A percentile compares a stretch with the other conserved stretches of the same genome.
phyloP scores from a whole-genome alignment of 2,329 filamentous ascomycete genomes.

The Pseudogymnoascus pannorum region DNA sequence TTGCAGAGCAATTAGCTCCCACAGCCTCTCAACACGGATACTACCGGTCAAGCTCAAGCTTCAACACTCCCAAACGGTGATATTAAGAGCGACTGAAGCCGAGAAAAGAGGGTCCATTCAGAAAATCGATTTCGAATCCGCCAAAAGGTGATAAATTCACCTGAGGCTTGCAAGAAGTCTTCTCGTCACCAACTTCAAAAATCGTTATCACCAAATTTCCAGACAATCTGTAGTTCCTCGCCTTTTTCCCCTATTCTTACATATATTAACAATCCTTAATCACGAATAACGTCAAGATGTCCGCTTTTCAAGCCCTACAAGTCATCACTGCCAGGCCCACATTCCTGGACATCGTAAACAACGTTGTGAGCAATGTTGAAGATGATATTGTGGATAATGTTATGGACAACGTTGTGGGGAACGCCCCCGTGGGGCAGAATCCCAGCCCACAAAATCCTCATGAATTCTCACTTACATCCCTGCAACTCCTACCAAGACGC shows the following conservation, averaged over 20 bases:
- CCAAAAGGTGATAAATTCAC: neutral
- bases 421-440: too few species aligned
- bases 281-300: neutral
- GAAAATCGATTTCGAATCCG: neutral
- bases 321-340: neutral
- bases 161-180: neutral
- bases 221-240: neutral
- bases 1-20: neutral
- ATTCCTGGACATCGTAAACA: neutral
- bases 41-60: neutral
- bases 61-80: neutral
- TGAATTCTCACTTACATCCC: neutral
- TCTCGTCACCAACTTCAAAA: neutral
- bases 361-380: too few species aligned
- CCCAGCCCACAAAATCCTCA: too few species aligned
- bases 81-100: neutral
- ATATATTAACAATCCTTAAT: neutral
- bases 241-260: neutral
- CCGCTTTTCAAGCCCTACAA: neutral
- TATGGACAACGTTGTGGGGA: too few species aligned
- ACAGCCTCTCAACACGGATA: neutral
- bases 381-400: too few species aligned
- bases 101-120: neutral
- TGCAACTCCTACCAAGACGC: neutral
- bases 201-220: neutral